Evolutionary conservation across 1,284 basidiomycete genomes (phyloP).

Genomic region (Boletus mariae): DNA sequence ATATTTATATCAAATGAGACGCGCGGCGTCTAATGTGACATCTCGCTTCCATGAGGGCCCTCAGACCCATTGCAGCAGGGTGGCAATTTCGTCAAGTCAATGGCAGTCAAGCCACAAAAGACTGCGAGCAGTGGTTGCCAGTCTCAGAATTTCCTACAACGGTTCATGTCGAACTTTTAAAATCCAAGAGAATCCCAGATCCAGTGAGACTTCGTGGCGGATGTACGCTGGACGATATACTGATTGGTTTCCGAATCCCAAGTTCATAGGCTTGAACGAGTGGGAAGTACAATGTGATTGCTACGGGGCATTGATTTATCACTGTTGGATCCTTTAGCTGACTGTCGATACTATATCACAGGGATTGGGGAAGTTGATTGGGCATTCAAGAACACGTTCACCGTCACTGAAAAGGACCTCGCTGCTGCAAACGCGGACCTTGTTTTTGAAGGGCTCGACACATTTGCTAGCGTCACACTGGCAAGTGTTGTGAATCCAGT

Average conservation of each 20-base stretch:
- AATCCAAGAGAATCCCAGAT: constrained; percentile 70
- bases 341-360: constrained; percentile 29
- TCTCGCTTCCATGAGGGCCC: constrained; percentile 21
- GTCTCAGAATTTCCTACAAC: constrained; percentile 71
- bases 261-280: constrained; percentile 77
- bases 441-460: constrained; percentile 86
- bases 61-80: constrained; percentile 34
- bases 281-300: constrained; percentile 81
- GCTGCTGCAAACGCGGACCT: constrained; percentile 57
- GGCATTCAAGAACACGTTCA: constrained; percentile 75
- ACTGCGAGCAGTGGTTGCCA: constrained; percentile 60
- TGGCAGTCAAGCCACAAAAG: constrained; percentile 68
- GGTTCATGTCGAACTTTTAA: constrained; percentile 81
- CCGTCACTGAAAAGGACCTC: constrained; percentile 47
- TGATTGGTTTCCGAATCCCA: constrained; percentile 4
- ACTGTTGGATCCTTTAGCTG: constrained; percentile 6
- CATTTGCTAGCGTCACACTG: constrained; percentile 68
- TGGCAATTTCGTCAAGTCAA: constrained; percentile 45
- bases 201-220: constrained; percentile 52
- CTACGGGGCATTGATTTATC: constrained; percentile 5
- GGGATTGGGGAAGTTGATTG: constrained; percentile 87
- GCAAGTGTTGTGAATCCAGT: constrained; percentile 41
- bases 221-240: neutral
- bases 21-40: neutral
- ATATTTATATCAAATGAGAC: neutral